Percentiles rank a stretch among this genome's conserved stretches.
Evolutionary conservation across 371 early-diverging fungal genomes (phyloP).

Genomic region (Syncephalastrum sp.): DNA sequence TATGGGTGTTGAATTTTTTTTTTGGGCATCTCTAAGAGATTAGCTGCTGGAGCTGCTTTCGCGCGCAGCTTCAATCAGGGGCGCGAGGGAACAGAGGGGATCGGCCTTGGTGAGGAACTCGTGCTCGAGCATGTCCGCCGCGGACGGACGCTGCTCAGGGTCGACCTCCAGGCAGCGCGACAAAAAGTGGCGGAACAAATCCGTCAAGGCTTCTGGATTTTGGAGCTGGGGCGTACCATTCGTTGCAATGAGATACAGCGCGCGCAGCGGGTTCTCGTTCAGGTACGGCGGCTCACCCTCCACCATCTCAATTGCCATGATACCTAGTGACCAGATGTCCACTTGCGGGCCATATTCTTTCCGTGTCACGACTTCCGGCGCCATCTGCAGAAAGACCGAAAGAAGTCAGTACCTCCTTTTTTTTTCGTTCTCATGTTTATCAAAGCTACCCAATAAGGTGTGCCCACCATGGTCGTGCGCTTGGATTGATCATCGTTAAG

Average conservation of each 20-base stretch:
- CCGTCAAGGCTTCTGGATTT: conserved; percentile 78
- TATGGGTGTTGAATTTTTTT: too few species aligned
- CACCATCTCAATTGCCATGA: conserved; percentile 61
- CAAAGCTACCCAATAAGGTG: conserved; percentile 78
- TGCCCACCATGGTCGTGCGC: conserved; percentile 92
- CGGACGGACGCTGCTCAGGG: conserved; percentile 78
- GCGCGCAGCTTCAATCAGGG: conserved; percentile 85
- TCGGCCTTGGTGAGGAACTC: conserved; percentile 88
- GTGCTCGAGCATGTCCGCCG: conserved; percentile 76
- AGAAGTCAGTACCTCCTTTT: not conserved
- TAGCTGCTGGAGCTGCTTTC: conserved; percentile 31
- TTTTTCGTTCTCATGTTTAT: not conserved
- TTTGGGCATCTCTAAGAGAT: too few species aligned
- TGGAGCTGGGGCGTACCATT: conserved; percentile 93
- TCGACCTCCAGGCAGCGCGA: conserved; percentile 78
- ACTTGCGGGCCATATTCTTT: too few species aligned
- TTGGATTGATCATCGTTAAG: conserved; percentile 76
- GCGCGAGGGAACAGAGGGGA: conserved; percentile 78
- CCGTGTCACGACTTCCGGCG: conserved; percentile 64
- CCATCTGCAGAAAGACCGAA: conserved; percentile 58
- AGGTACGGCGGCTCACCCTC: conserved; percentile 97
- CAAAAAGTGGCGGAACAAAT: conserved; percentile 82
- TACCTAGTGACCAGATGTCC: too few species aligned
- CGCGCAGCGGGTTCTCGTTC: conserved; percentile 83
- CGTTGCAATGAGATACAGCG: conserved; percentile 92